Evolutionary conservation across 1,139 yeast genomes (phyloP).

Genomic region (Taphrina pruni): DNA sequence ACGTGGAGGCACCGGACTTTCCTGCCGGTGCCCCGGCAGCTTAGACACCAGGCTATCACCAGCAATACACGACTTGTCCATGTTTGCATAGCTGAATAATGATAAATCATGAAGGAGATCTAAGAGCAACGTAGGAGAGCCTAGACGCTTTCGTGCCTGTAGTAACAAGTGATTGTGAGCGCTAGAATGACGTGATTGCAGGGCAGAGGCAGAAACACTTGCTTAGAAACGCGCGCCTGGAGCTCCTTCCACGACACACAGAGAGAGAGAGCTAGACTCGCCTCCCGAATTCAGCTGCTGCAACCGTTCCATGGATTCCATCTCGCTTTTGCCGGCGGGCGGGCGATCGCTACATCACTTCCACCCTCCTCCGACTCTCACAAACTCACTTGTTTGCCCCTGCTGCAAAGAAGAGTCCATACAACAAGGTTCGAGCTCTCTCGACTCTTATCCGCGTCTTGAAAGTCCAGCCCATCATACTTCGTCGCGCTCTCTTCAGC

Average conservation of each 20-base stretch:
- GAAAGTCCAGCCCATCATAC: slow-evolving; percentile 20
- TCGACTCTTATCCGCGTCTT: not conserved
- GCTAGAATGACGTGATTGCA: not conserved
- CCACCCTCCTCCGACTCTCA: not conserved
- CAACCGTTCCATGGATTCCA: too few species aligned
- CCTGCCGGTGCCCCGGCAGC: slow-evolving; percentile 40
- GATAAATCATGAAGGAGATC: too few species aligned
- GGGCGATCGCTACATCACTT: slow-evolving; percentile 12
- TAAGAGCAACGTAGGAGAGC: too few species aligned
- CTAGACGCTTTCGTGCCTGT: too few species aligned
- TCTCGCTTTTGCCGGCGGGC: not conserved
- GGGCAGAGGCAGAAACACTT: not conserved
- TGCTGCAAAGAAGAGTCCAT: not conserved
- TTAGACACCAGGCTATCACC: not conserved
- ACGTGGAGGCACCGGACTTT: slow-evolving; percentile 1
- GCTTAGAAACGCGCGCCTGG: too few species aligned
- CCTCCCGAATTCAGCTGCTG: too few species aligned
- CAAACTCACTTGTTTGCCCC: slow-evolving; percentile 2
- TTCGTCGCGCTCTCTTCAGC: slow-evolving; percentile 31
- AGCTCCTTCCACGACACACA: not conserved
- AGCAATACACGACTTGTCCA: too few species aligned
- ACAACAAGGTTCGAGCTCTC: not conserved
- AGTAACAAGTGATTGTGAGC: too few species aligned
- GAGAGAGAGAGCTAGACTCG: too few species aligned
- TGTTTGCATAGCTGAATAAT: not conserved